Evolutionary conservation across 169 alveolate genomes (phyloP).

Genomic region (Toxoplasma gondii): DNA sequence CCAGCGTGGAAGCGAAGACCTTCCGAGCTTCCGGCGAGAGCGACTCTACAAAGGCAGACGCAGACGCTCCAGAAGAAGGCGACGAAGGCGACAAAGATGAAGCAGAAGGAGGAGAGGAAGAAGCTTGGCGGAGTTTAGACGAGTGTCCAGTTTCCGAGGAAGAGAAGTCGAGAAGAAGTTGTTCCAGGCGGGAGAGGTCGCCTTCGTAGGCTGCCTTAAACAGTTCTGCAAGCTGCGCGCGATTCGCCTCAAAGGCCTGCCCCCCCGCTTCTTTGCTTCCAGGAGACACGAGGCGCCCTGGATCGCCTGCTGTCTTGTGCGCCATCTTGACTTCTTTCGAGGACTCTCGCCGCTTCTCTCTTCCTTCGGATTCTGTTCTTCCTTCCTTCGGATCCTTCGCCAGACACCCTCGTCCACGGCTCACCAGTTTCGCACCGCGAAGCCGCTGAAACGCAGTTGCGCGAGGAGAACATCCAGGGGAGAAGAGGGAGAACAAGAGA

Average conservation of each 20-base stretch:
- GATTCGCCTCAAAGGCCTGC: background rate
- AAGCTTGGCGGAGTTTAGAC: background rate
- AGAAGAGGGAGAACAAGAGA: background rate
- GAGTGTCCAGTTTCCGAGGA: background rate
- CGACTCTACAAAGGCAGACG: too few relatives aligned
- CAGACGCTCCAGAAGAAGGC: background rate
- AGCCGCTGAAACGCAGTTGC: too few relatives aligned
- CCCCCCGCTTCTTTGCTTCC: background rate
- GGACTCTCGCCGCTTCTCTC: background rate
- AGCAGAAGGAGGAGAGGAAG: background rate
- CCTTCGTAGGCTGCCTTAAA: constrained; percentile 20
- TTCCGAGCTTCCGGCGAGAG: background rate
- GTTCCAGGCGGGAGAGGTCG: background rate
- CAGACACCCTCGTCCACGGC: too few relatives aligned
- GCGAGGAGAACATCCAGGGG: background rate
- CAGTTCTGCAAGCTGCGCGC: background rate
- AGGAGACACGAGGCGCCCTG: background rate
- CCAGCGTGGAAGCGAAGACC: background rate
- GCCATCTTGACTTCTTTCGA: too few relatives aligned
- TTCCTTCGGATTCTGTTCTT: background rate
- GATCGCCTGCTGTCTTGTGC: background rate
- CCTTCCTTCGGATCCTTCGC: background rate
- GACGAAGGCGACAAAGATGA: background rate
- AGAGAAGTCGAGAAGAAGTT: background rate
- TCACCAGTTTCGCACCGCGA: too few relatives aligned